Base-by-base conservation (phyloP, 306 rosid species). In the Gynostemma pentaphyllum region DNA sequence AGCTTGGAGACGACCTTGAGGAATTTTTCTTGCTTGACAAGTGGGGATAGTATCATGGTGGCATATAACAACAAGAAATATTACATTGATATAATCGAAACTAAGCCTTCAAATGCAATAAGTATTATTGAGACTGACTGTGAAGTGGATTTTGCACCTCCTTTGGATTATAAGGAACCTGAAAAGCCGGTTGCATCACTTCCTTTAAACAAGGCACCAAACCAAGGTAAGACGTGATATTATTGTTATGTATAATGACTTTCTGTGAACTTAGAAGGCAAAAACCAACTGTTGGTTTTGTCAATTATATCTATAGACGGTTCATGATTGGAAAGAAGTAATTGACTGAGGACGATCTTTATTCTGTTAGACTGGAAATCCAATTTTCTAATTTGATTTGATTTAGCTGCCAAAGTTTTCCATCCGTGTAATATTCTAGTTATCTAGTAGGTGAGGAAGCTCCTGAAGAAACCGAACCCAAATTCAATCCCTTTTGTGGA, bases 61-160 rank as follows among this genome's bases (percentile, higher is more conserved):
- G 96, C 98, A 55, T 91, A 91, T 74, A 91, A 91, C 85, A 91
- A 91, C 85, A 91, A 80, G 76, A 91, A 87, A 51, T 91, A 91
- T 62, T 91, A 91, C 75, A 91, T 91, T 26, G 96, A 91, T 85
- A 91, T 91, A 23, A 74, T 85, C 45, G 98, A 91, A 78, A 60
- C 92, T 36, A 91, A 88, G 79, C 98, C 98, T 74, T 80, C 87
- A 54, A 71, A 74, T 72, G 98, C 98, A 27, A 91, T 88, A 70
- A 87, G 86, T 76, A 91, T 91, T 70, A 91, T 91, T 45, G 98
- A 91, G 83, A 91, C 96, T 1, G 98, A 91, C 80, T 91, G 98
- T 80, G 98, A 91, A 76, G 98, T 91, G 62, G 98, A 91, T 78
- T 91, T 91, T 74, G 98, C 98, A 62, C 97, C 97, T 69, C 97